Evolutionary conservation across 305 asterid genomes (phyloP).

Genomic region (Rubia balearica): DNA sequence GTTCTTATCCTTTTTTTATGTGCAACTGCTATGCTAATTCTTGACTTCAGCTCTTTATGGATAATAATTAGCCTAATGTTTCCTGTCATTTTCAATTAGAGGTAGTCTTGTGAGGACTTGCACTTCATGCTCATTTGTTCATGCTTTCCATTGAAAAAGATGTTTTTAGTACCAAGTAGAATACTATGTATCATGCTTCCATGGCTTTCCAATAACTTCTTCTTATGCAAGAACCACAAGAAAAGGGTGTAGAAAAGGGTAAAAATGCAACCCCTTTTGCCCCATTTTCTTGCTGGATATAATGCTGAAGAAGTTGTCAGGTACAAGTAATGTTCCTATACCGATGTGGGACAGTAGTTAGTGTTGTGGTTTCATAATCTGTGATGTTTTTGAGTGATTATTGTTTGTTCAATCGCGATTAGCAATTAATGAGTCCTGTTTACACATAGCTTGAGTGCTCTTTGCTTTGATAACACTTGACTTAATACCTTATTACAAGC

Average conservation of each 20-base stretch:
- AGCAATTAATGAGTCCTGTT: conserved; percentile 2
- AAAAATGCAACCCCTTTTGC: conserved; percentile 5
- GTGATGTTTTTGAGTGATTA: neutral
- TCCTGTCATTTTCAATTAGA: conserved; percentile 14
- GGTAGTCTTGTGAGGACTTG: conserved; percentile 10
- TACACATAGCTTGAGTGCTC: conserved; percentile 11
- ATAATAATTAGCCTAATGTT: conserved; percentile 10
- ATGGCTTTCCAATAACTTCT: conserved; percentile 8
- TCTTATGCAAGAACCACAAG: neutral
- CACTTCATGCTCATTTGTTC: conserved; percentile 11
- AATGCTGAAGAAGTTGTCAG: neutral
- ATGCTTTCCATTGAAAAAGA: conserved; percentile 14
- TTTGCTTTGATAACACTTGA: conserved; percentile 19
- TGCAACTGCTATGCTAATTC: neutral
- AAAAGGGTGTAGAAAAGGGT: neutral
- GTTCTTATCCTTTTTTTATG: neutral
- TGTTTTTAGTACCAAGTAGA: conserved; percentile 13
- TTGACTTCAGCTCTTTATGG: neutral
- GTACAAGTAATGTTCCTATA: neutral
- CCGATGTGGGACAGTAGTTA: neutral
- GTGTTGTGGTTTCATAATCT: conserved; percentile 6
- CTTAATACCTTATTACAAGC: conserved; percentile 9
- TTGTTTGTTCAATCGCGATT: neutral
- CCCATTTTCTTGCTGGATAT: neutral
- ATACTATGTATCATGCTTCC: conserved; percentile 3